Conservation (phyloP, 2,329 filamentous ascomycete genomes). For the Furcasterigmium furcatum region DNA sequence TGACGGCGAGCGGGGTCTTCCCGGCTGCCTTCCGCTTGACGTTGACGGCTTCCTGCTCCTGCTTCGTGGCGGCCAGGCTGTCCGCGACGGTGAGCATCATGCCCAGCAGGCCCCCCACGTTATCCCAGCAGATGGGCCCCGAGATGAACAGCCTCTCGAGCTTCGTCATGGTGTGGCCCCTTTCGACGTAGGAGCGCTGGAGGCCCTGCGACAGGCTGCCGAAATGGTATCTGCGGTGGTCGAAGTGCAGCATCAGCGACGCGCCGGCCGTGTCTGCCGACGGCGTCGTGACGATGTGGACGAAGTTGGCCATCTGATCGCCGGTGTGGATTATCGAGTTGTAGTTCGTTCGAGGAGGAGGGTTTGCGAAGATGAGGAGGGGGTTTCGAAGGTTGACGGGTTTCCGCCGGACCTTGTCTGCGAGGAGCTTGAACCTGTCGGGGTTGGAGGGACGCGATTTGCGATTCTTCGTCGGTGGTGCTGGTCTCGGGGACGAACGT, state of each 20-base stretch:
- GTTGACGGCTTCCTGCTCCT: constrained; percentile 35
- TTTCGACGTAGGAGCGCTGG: constrained; percentile 72
- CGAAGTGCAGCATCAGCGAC: constrained; percentile 73
- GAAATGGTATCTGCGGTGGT: constrained; percentile 79
- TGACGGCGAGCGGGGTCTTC: constrained; percentile 16
- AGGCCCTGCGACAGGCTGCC: constrained; percentile 81
- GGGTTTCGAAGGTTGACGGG: no score
- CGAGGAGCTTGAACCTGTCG: no score
- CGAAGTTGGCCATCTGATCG: constrained; percentile 64
- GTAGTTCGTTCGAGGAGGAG: constrained; percentile 8
- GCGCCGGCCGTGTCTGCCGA: constrained; percentile 87
- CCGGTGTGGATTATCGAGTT: no score
- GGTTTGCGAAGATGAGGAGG: constrained; percentile 13
- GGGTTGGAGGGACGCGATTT: no score
- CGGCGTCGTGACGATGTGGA: constrained; percentile 77
- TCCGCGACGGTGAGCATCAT: constrained; percentile 83
- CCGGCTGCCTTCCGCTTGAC: constrained; percentile 35
- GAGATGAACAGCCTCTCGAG: constrained; percentile 79
- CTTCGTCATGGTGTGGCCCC: constrained; percentile 61
- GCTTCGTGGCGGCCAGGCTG: constrained; percentile 44
- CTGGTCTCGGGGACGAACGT: neutral
- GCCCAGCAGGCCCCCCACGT: constrained; percentile 78
- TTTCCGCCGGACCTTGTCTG: no score
- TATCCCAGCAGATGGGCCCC: constrained; percentile 72
- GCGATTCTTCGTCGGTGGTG: no score